Percentiles rank a stretch among this genome's conserved stretches.
phyloP scores from a whole-genome alignment of 129 eudicot species.

The Flaveria brownii region DNA sequence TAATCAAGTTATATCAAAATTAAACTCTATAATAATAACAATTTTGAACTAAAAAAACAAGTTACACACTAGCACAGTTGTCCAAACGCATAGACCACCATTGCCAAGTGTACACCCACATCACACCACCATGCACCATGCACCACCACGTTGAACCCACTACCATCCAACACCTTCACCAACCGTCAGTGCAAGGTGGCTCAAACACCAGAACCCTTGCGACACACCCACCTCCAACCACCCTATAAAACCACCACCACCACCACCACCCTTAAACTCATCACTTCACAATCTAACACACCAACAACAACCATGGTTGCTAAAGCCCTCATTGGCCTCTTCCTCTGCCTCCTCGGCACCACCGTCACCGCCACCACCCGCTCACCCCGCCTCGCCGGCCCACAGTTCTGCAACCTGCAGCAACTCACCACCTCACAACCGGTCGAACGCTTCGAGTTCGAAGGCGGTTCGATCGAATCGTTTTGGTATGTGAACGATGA shows the following conservation, averaged over 20 bases:
- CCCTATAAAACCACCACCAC: slow-evolving; percentile 28
- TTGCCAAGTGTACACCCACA: slow-evolving; percentile 28
- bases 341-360: slow-evolving; percentile 50
- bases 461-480: slow-evolving; percentile 63
- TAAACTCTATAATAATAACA: no score
- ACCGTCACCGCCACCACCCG: slow-evolving; percentile 39
- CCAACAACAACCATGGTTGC: slow-evolving; percentile 35
- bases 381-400: slow-evolving; percentile 38
- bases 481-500: slow-evolving; percentile 56
- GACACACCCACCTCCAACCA: slow-evolving; percentile 32
- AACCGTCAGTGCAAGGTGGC: slow-evolving; percentile 36
- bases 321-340: slow-evolving; percentile 39
- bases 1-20: no score
- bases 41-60: no score
- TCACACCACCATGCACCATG: background rate
- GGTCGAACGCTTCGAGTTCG: slow-evolving; percentile 38
- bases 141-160: slow-evolving; percentile 39
- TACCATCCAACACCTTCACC: slow-evolving; percentile 17
- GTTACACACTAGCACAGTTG: slow-evolving; percentile 7
- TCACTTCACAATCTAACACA: background rate
- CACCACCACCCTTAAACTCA: background rate
- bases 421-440: slow-evolving; percentile 54
- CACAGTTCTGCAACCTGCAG: slow-evolving; percentile 60
- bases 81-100: slow-evolving; percentile 13
- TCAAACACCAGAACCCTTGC: slow-evolving; percentile 27